Evolutionary conservation across 305 asterid genomes (phyloP).

Genomic region (Fraxinus platypoda): DNA sequence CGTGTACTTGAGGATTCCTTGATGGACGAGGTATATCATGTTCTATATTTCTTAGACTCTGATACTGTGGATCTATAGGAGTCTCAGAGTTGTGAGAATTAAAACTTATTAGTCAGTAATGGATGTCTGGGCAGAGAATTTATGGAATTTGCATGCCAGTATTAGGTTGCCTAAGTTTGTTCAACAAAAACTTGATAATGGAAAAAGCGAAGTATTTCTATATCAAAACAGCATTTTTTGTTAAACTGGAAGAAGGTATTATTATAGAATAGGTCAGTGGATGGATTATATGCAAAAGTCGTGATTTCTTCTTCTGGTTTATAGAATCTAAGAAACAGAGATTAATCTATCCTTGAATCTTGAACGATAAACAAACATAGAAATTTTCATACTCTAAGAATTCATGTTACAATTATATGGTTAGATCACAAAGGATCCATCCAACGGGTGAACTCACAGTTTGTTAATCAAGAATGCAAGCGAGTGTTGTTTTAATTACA

Average conservation of each 20-base stretch:
- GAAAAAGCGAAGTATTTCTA: background rate
- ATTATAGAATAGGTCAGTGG: background rate
- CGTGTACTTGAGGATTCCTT: constrained; percentile 57
- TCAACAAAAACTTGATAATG: background rate
- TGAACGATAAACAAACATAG: background rate
- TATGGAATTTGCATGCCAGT: background rate
- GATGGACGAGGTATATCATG: constrained; percentile 45
- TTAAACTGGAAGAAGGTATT: background rate
- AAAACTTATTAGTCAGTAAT: background rate
- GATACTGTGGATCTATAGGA: background rate
- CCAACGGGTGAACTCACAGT: background rate
- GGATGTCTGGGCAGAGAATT: background rate
- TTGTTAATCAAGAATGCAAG: background rate
- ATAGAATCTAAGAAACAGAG: background rate
- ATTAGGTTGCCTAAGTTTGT: background rate
- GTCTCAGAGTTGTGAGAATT: background rate
- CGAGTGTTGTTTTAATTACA: background rate
- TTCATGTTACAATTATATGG: background rate
- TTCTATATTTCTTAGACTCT: background rate
- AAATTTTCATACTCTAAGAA: background rate
- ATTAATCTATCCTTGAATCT: background rate
- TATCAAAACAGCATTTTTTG: background rate
- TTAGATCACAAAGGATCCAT: background rate
- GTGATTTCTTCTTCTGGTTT: background rate
- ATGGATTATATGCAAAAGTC: background rate